Evolutionary conservation across 306 rosid genomes (phyloP), one percentile per base, ranked within the genome.

Genomic region (Cucurbita maxima): DNA sequence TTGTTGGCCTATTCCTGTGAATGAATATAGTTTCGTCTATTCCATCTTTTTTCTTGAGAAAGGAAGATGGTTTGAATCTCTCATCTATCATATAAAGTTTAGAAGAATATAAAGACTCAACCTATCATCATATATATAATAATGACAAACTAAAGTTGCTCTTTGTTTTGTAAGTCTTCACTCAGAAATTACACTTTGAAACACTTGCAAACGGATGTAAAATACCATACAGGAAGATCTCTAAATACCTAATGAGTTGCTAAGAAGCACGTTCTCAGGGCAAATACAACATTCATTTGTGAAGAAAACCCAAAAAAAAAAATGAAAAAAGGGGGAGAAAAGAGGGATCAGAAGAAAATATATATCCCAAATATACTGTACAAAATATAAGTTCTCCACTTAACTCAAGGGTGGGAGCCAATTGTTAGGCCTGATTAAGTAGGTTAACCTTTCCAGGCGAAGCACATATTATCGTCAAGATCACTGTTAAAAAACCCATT

Each of bases 361-460:
- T 50, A 20, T 83, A 86, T 77, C 78, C 53, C 77, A 77, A 81
- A 76, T 82, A 82, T 82, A 86, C 94, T 90, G 93, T 88, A 90
- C 97, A 90, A 69, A 54, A 84, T 68, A 68, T 68, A 83, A 81
- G 82, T 74, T 78, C 78, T 77, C 74, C 58, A 78, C 82, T 80
- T 83, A 75, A 81, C 78, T 78, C 14, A 68, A 70, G 83, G 76
- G 77, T 53, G 82, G 68, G 82, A 67, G 78, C 85, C 77, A 82
- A 84, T 74, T 58, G 83, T 79, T 55, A 64, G 74, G 73, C 79
- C 88, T 40, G 67, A 74, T 86, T 82, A 79, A 55, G 87, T 86
- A 86, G 78, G 86, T 95, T 88, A 85, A 47, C 83, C 87, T 83
- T 95, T 95, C 97, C 99, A 95, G 67, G 76, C 76, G 74, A 83